Evolutionary conservation across 805 yeast genomes (phyloP).

Genomic region (Teunomyces cretensis): DNA sequence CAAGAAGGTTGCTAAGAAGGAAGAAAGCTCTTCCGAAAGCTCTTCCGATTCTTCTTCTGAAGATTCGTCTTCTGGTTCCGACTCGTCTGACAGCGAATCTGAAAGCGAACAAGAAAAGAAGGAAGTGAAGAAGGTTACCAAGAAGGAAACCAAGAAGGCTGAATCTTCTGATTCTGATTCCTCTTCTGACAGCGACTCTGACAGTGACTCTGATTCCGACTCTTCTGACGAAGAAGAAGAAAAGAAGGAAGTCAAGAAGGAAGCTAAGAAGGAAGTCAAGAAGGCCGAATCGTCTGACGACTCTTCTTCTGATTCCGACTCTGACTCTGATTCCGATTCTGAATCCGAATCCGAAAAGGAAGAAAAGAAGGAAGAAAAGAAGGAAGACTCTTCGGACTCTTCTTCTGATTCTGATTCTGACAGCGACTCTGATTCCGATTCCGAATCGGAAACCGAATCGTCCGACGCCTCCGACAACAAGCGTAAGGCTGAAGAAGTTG

Average conservation of each 20-base stretch:
- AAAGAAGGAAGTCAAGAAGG: constrained; percentile 15
- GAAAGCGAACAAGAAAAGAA: constrained; percentile 21
- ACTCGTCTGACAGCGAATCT: constrained; percentile 23
- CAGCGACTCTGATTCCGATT: constrained; percentile 31
- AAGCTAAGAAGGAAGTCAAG: constrained; percentile 11
- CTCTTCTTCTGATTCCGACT: constrained; percentile 28
- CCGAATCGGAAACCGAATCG: constrained; percentile 28
- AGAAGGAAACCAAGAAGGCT: constrained; percentile 15
- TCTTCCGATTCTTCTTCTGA: constrained; percentile 21
- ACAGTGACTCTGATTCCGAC: constrained; percentile 33
- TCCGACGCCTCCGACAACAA: constrained; percentile 31
- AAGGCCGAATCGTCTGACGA: constrained; percentile 23
- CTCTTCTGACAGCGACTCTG: constrained; percentile 34
- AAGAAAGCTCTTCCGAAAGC: constrained; percentile 12
- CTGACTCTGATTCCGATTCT: constrained; percentile 10
- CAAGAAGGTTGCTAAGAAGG: constrained; percentile 23
- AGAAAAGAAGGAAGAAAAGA: constrained; percentile 15
- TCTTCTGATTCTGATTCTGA: constrained; percentile 14
- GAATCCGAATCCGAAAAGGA: constrained; percentile 11
- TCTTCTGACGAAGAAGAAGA: constrained; percentile 15
- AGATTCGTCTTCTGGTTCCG: constrained; percentile 19
- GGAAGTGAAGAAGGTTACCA: constrained; percentile 10
- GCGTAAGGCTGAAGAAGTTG: constrained; percentile 21
- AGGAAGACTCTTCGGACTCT: constrained; percentile 17
- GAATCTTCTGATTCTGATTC: constrained; percentile 11